Base-by-base conservation (phyloP, 2,329 filamentous ascomycete species). In the Exophiala oligosperma region DNA sequence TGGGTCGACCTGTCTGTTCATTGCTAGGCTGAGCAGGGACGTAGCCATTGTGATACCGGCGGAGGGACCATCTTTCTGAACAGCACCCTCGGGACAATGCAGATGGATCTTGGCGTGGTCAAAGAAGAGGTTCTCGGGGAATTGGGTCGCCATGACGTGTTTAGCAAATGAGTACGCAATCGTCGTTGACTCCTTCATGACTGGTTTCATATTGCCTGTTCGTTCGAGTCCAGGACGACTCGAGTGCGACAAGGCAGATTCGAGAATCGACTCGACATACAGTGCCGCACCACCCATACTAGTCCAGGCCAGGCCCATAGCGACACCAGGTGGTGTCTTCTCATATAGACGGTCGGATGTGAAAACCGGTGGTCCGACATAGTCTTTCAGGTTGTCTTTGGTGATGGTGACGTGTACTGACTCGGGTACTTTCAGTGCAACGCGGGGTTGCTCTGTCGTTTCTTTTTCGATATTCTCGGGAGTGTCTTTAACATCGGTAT, bases 11-110 rank as follows among this genome's bases (percentile, higher is more conserved):
- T 88, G 82, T 47, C 83, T 82, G 65, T 96, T 85, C 40, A 97
- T 78, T 7, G 91, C 93, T 61, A 99, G 79, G 52, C 89, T 93
- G 51, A 99, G 80, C 68, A 99, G 76, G 58, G 90, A 92, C 5
- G 92, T 96, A n/a, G 94, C 89, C 94, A 99, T 99, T 5, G 94
- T 99, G 70, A 99, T 94, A 72, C 94, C 94, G 21, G 94, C 94
- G 49, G 89, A 92, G 3, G 90, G 90, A 74, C 79, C 94, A 71
- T 99, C 94, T 77, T 99, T 99, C 66, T 90, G 90, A 56, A 97
- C 92, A 7, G 94, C 94, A 4, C 94, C 94, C 73, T 99, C 94
- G 0, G 94, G 94, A 59, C 96, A 96, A 78, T 99, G 94, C 65
- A 99, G 81, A 75, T 99, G 94, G 71, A 99, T 84, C 76, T 89